Evolutionary conservation across 2,329 filamentous ascomycete species (phyloP), one percentile per base, ranked within the genome.

Genomic region (Cladosporium sp.): DNA sequence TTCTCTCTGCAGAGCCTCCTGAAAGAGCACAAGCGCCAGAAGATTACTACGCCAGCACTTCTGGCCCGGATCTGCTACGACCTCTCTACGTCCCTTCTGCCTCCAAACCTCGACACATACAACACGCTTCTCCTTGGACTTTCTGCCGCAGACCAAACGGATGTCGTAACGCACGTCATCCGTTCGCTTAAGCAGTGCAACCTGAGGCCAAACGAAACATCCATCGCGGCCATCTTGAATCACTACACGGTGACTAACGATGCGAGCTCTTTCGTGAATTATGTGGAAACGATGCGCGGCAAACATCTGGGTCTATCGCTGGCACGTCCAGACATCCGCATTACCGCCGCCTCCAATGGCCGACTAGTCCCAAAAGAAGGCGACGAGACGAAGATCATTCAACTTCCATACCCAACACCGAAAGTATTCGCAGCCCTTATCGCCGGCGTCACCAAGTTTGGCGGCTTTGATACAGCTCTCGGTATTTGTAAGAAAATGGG

Each of bases 61-160:
- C 52, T 67, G 41, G 61, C 55, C 22, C 70, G 72, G 49, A 67
- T 80, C 15, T 77, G 72, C 52, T 83, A 84, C 66, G 88, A 88
- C 60, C 69, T 93, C 3, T 73, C 88, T 13, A 70, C 80, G 3
- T 82, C 80, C 2, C 65, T 75, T 2, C 72, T 79, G 15, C 78
- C 65, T 7, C 85, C 86, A 0, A 80, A 80, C 54, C 76, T 86
- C 30, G 74, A 82, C 55, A 88, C 83, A 3, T 88, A 83, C 69
- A 90, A 90, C 61, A 76, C 77, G 11, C 73, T 93, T 20, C 76
- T 92, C 2, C 65, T 78, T n/a, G 78, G 79, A n/a, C 82, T 92
- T 43, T 74, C 78, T 46, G 25, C 39, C 9, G 22, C 65, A 29
- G 35, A 54, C 30, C 58, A 69, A 18, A 64, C 70, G 19, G 38